Evolutionary conservation across 2,329 filamentous ascomycete species (phyloP), one percentile per base, ranked within the genome.

Genomic region (Fusarium euwallaceae): DNA sequence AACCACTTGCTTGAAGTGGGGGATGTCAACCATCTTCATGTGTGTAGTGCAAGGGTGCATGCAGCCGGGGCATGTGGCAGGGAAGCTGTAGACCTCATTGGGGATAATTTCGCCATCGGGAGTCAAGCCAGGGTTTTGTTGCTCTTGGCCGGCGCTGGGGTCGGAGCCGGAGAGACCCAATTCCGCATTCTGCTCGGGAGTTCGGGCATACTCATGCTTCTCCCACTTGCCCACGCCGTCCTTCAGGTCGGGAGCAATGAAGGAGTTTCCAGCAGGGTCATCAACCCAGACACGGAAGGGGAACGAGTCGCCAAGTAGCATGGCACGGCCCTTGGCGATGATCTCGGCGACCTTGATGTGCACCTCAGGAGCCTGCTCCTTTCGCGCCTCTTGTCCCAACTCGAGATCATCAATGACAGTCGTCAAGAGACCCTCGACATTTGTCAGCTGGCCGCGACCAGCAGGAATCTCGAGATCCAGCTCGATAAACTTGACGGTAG

Each of bases 11-110:
- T 98, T 97, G 87, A 99, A 99, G 85, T 98, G 93, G 1, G 97
- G 97, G 72, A 99, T 98, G 79, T 97, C 95, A 67, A 98, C 95
- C 92, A 98, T 97, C 87, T 98, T 98, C 95, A 98, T 98, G 84
- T 98, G 95, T 11, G 97, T 97, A 5, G 92, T 91, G 84, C 95
- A 98, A 6, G 91, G 86, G 83, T 94, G 94, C 80, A 92, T 92
- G 87, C 97, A 99, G 71, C 94, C 96, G 0, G 97, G 97, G 83
- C 97, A 99, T 67, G 92, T 94, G 8, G 95, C 93, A 4, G 96
- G 96, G 85, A 99, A 97, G 69, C 92, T 92, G 86, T 98, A 98
- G 32, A 98, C 93, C 82, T 98, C 93, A 82, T 97, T 93, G 74
- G 97, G 94, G 58, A 97, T 88, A 78, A 98, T 97, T n/a, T 97